These are phyloP conservation scores for Yarrowia porcina DNA, from an alignment of 805 yeast genomes.

Conservation along the genomic window DNA sequence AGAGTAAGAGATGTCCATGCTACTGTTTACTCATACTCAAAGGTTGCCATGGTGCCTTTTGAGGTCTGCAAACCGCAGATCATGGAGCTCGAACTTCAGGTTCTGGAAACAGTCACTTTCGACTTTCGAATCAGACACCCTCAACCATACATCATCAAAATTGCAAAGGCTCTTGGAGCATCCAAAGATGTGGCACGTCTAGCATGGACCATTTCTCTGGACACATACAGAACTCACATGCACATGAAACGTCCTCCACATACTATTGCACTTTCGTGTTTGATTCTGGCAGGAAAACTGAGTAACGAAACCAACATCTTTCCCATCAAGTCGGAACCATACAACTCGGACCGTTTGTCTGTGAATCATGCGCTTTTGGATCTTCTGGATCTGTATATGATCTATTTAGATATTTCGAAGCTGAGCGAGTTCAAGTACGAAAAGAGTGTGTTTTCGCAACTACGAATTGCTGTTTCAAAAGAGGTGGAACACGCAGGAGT, in stretches of 20 bases:
- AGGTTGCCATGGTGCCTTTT: not conserved
- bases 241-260: slow-evolving; percentile 71
- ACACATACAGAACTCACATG: slow-evolving; percentile 65
- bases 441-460: slow-evolving; percentile 9
- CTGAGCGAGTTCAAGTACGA: slow-evolving; percentile 39
- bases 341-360: slow-evolving; percentile 31
- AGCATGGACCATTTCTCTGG: slow-evolving; percentile 77
- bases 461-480: slow-evolving; percentile 16
- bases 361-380: slow-evolving; percentile 53
- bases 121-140: slow-evolving; percentile 70
- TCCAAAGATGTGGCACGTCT: slow-evolving; percentile 41
- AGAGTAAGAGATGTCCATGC: slow-evolving; percentile 60
- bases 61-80: slow-evolving; percentile 42
- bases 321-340: slow-evolving; percentile 36
- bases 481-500: slow-evolving; percentile 44
- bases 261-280: slow-evolving; percentile 64
- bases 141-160: slow-evolving; percentile 64
- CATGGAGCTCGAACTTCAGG: slow-evolving; percentile 61
- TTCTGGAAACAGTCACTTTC: slow-evolving; percentile 73
- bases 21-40: slow-evolving; percentile 29
- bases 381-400: slow-evolving; percentile 58
- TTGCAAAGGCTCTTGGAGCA: slow-evolving; percentile 47
- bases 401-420: slow-evolving; percentile 51
- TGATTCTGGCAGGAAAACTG: slow-evolving; percentile 58
- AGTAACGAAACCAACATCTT: slow-evolving; percentile 35